Conservation (phyloP, 2,329 filamentous ascomycete genomes). For the Capronia coronata region DNA sequence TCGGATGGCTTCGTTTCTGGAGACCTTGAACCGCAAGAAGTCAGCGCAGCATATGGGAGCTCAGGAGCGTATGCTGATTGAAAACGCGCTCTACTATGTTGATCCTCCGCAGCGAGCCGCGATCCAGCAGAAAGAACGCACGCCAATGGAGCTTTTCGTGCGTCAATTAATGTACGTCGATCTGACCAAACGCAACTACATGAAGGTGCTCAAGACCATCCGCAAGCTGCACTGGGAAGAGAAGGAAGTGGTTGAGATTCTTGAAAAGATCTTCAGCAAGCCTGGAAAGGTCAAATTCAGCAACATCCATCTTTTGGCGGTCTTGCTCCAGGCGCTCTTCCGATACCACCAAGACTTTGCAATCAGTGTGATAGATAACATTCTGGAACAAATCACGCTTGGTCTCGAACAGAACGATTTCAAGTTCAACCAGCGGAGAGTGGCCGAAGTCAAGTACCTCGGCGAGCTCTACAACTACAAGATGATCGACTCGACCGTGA, state of each 20-base stretch:
- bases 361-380: constrained; percentile 81
- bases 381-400: constrained; percentile 79
- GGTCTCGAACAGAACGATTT: constrained; percentile 95
- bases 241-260: constrained; percentile 67
- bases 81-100: constrained; percentile 97
- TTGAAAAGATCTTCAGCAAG: constrained; percentile 91
- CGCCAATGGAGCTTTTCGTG: constrained; percentile 85
- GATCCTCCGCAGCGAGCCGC: constrained; percentile 89
- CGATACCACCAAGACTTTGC: constrained; percentile 89
- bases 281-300: constrained; percentile 97
- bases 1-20: constrained; percentile 86
- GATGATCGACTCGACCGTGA: constrained; percentile 87
- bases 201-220: constrained; percentile 88
- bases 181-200: constrained; percentile 87
- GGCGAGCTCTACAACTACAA: constrained; percentile 97
- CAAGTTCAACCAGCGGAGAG: constrained; percentile 88
- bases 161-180: constrained; percentile 89
- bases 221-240: constrained; percentile 98
- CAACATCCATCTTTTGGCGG: constrained; percentile 88
- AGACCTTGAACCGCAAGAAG: constrained; percentile 94
- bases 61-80: constrained; percentile 94
- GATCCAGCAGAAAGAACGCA: constrained; percentile 93
- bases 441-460: constrained; percentile 93
- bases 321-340: constrained; percentile 79
- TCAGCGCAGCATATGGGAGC: constrained; percentile 89